Evolutionary conservation across 108 stramenopile genomes (phyloP).

Genomic region (Cyclostephanos tholiformis): DNA sequence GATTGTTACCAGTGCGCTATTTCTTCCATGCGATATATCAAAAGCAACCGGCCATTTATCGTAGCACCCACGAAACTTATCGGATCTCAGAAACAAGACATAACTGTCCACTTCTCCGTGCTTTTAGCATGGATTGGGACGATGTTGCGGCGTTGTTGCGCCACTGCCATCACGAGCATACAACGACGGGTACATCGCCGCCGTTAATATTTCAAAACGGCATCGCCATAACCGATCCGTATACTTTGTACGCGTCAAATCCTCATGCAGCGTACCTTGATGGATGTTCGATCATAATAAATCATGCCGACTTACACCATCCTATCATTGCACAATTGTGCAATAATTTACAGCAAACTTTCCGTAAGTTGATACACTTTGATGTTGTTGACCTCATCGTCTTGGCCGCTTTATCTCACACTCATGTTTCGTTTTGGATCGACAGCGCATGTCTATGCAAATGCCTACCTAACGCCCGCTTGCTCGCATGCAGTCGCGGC

Average conservation of each 20-base stretch:
- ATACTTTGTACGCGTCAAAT: slow-evolving; percentile 51
- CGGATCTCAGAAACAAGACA: slow-evolving; percentile 22
- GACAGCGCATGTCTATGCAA: slow-evolving; percentile 78
- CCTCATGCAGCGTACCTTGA: slow-evolving; percentile 74
- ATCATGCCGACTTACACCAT: slow-evolving; percentile 73
- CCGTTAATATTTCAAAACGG: slow-evolving; percentile 62
- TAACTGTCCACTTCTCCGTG: slow-evolving; percentile 23
- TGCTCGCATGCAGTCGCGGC: slow-evolving; percentile 69
- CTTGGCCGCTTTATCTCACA: not conserved
- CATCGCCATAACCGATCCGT: slow-evolving; percentile 43
- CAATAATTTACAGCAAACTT: slow-evolving; percentile 65
- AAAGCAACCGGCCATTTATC: slow-evolving; percentile 39
- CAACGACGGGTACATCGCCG: slow-evolving; percentile 7
- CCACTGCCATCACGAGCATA: slow-evolving; percentile 25
- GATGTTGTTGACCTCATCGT: not conserved
- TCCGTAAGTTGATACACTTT: slow-evolving; percentile 5
- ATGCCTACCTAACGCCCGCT: slow-evolving; percentile 84
- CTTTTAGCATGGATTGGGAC: slow-evolving; percentile 48
- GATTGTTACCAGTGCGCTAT: not conserved
- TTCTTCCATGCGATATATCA: slow-evolving; percentile 56
- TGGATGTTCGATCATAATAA: slow-evolving; percentile 76
- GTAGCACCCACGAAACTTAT: slow-evolving; percentile 9
- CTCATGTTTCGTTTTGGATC: not conserved
- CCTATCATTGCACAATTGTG: slow-evolving; percentile 64
- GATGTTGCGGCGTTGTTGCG: slow-evolving; percentile 52